Conservation (phyloP, 2,329 filamentous ascomycete genomes). For the Penicillium sp. region DNA sequence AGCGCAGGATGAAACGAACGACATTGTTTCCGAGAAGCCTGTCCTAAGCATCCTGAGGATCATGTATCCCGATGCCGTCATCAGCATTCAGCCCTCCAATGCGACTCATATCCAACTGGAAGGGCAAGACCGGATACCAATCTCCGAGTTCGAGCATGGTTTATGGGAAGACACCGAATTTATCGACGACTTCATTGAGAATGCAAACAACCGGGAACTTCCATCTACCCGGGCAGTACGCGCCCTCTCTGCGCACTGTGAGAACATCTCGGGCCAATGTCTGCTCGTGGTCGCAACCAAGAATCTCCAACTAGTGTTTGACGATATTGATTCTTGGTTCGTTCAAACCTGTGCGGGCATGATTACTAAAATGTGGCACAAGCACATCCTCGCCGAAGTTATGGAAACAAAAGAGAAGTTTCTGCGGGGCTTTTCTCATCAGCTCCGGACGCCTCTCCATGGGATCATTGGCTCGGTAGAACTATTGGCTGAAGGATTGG, state of each 20-base stretch:
- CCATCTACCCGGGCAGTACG: constrained; percentile 2
- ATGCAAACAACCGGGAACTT: constrained; percentile 5
- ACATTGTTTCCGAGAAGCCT: background rate
- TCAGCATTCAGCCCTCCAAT: constrained; percentile 2
- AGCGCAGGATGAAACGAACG: background rate
- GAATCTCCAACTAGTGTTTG: constrained; percentile 14
- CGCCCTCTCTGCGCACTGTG: constrained; percentile 6
- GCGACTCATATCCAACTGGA: constrained; percentile 5
- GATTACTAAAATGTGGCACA: constrained; percentile 12
- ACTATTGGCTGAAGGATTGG: background rate
- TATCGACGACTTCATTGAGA: constrained; percentile 7
- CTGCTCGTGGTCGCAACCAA: constrained; percentile 13
- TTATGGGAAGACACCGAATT: constrained; percentile 13
- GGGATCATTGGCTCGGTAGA: constrained; percentile 15
- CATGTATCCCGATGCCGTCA: constrained; percentile 5
- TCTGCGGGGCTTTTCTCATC: constrained; percentile 13
- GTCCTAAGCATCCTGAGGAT: background rate
- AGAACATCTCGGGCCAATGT: constrained; percentile 8
- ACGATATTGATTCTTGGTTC: constrained; percentile 17
- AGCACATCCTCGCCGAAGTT: constrained; percentile 7
- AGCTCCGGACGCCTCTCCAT: constrained; percentile 14
- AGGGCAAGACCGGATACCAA: constrained; percentile 1
- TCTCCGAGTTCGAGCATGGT: constrained; percentile 4
- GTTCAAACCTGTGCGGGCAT: constrained; percentile 10
- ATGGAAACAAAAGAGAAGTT: constrained; percentile 17